These are phyloP conservation scores for Beverwykella pulmonaria DNA, from an alignment of 495 filamentous ascomycete genomes.

Conservation along the genomic window DNA sequence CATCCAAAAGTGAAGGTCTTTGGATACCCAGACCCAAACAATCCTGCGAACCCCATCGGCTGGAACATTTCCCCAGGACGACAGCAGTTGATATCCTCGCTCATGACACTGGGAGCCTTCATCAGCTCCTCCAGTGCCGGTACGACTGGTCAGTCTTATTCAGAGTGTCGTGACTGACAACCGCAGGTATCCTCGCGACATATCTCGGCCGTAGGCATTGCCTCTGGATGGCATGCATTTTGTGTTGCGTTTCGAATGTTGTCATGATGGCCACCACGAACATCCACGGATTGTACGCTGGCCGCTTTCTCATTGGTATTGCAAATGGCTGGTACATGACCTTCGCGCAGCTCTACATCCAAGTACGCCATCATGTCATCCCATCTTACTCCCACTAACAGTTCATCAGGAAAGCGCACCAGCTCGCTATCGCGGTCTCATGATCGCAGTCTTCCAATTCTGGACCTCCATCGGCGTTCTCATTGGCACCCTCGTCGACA, in stretches of 20 bases:
- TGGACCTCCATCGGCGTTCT: constrained; percentile 44
- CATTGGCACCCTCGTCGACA: constrained; percentile 61
- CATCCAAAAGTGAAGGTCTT: constrained; percentile 30
- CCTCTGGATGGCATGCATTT: constrained; percentile 42
- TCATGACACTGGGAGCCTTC: constrained; percentile 66
- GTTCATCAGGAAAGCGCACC: constrained; percentile 9
- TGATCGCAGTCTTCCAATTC: constrained; percentile 56
- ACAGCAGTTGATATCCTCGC: constrained; percentile 60
- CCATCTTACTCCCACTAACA: neutral
- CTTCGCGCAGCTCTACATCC: constrained; percentile 34
- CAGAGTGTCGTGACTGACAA: neutral
- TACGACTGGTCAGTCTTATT: neutral
- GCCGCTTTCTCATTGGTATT: constrained; percentile 30
- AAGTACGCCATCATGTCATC: neutral
- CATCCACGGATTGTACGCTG: constrained; percentile 24
- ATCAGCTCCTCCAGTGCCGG: constrained; percentile 58
- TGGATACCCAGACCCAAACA: constrained; percentile 43
- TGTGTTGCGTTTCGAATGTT: constrained; percentile 27
- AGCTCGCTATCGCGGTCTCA: constrained; percentile 40
- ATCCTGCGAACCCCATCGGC: constrained; percentile 46
- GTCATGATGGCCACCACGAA: constrained; percentile 33
- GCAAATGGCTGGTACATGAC: constrained; percentile 36
- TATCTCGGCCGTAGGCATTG: constrained; percentile 51
- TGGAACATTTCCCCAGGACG: constrained; percentile 58
- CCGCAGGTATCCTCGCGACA: constrained; percentile 48